These are phyloP conservation scores for Chlorella vulgaris DNA, from an alignment of 139 green algal genomes.

Conservation along the genomic window DNA sequence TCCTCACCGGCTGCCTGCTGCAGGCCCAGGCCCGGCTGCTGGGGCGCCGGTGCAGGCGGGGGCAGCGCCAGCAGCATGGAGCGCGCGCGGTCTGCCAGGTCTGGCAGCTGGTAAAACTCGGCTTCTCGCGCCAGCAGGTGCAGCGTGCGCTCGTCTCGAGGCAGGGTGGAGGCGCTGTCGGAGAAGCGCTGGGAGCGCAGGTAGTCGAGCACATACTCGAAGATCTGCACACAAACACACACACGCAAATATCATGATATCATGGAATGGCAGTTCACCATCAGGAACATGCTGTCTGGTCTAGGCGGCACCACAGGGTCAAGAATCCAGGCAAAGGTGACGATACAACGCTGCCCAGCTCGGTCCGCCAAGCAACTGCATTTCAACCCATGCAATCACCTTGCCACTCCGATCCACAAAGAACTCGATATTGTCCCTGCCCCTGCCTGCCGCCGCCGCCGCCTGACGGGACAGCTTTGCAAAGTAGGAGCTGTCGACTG, in stretches of 20 bases:
- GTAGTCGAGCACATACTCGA: slow-evolving; percentile 52
- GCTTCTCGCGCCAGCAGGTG: slow-evolving; percentile 46
- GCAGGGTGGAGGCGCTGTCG: slow-evolving; percentile 35
- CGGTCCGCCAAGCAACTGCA: neutral
- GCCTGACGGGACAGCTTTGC: slow-evolving; percentile 44
- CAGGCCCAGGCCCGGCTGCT: neutral
- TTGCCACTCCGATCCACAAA: slow-evolving; percentile 51
- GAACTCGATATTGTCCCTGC: slow-evolving; percentile 20
- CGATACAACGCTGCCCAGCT: no score
- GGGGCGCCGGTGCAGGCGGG: neutral
- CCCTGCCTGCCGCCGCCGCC: neutral
- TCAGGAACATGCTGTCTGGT: no score
- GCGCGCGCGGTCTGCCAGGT: slow-evolving; percentile 12
- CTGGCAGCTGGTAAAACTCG: slow-evolving; percentile 48
- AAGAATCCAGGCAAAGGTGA: no score
- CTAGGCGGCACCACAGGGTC: no score
- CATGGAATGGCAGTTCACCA: no score
- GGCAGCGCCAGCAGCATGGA: neutral
- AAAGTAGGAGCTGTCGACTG: slow-evolving; percentile 45
- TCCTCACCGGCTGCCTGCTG: no score
- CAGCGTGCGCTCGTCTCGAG: slow-evolving; percentile 33
- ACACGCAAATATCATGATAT: no score
- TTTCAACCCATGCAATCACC: slow-evolving; percentile 8
- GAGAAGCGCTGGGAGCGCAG: slow-evolving; percentile 40
- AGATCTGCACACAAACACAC: slow-evolving; percentile 31